Evolutionary conservation across 176 grass and related monocot genomes (phyloP).

Genomic region (Zoysia japonica): DNA sequence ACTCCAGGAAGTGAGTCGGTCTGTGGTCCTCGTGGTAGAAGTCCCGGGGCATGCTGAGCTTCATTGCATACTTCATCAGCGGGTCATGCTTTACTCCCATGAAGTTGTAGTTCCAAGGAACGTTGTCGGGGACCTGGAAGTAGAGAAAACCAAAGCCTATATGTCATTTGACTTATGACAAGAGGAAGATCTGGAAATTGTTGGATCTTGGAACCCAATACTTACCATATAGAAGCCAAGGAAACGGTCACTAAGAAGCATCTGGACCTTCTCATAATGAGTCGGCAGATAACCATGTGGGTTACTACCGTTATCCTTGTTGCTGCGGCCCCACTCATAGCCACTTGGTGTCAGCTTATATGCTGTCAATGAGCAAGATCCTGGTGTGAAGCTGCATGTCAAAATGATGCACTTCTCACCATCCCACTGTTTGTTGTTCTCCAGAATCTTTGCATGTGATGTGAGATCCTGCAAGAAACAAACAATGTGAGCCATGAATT

Average conservation of each 20-base stretch:
- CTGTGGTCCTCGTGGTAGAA: slow-evolving; percentile 95
- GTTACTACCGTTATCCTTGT: slow-evolving; percentile 98
- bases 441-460: slow-evolving; percentile 72
- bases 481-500: slow-evolving; percentile 20
- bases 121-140: slow-evolving; percentile 76
- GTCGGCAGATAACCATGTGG: slow-evolving; percentile 93
- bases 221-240: slow-evolving; percentile 98
- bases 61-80: slow-evolving; percentile 77
- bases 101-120: slow-evolving; percentile 97
- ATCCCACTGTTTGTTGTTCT: slow-evolving; percentile 97
- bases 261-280: slow-evolving; percentile 99
- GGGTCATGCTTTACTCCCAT: slow-evolving; percentile 97
- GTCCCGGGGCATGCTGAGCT: slow-evolving; percentile 78
- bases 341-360: slow-evolving; percentile 94
- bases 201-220: not conserved
- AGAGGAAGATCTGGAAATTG: not conserved
- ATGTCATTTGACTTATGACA: not conserved
- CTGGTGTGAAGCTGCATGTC: slow-evolving; percentile 95
- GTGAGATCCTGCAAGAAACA: slow-evolving; percentile 76
- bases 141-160: not conserved
- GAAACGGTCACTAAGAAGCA: slow-evolving; percentile 97
- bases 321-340: slow-evolving; percentile 92
- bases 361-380: slow-evolving; percentile 93
- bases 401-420: slow-evolving; percentile 98
- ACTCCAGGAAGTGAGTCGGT: slow-evolving; percentile 89